Percentiles rank a stretch among this genome's conserved stretches.
phyloP scores from a whole-genome alignment of 805 yeast genomes.

The Isabelozyma pseudorhagii region DNA sequence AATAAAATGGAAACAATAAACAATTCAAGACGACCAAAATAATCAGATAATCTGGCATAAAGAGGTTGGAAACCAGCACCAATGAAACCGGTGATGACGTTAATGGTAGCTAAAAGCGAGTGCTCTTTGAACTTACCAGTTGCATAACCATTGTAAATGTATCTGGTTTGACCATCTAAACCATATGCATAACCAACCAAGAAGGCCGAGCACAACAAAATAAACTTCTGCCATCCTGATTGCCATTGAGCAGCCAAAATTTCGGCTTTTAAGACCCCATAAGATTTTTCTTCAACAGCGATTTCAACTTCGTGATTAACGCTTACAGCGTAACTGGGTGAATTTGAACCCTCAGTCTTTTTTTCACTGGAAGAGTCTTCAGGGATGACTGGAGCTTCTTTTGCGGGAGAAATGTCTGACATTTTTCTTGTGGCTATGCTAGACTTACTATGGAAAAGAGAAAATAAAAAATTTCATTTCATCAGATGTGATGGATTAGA shows the following conservation, averaged over 20 bases:
- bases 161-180: slow-evolving; percentile 21
- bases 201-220: slow-evolving; percentile 15
- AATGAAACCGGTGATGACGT: slow-evolving; percentile 23
- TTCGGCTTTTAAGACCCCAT: slow-evolving; percentile 20
- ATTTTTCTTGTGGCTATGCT: not conserved
- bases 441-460: not conserved
- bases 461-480: not conserved
- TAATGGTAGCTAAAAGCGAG: slow-evolving; percentile 22
- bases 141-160: slow-evolving; percentile 19
- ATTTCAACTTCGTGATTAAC: not conserved
- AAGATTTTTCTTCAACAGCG: slow-evolving; percentile 10
- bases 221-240: slow-evolving; percentile 5
- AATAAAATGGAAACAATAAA: slow-evolving; percentile 18
- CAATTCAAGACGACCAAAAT: slow-evolving; percentile 25
- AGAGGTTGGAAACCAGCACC: slow-evolving; percentile 29
- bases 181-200: slow-evolving; percentile 23
- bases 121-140: slow-evolving; percentile 20
- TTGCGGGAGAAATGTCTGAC: not conserved
- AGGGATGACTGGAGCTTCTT: slow-evolving; percentile 10
- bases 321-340: not conserved
- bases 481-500: not conserved
- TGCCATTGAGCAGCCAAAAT: slow-evolving; percentile 16
- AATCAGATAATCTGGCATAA: slow-evolving; percentile 25
- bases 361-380: slow-evolving; percentile 23
- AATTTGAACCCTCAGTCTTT: slow-evolving; percentile 12